phyloP scores from a whole-genome alignment of 768 basidiomycete genomes.

The Auriscalpium orientale region DNA sequence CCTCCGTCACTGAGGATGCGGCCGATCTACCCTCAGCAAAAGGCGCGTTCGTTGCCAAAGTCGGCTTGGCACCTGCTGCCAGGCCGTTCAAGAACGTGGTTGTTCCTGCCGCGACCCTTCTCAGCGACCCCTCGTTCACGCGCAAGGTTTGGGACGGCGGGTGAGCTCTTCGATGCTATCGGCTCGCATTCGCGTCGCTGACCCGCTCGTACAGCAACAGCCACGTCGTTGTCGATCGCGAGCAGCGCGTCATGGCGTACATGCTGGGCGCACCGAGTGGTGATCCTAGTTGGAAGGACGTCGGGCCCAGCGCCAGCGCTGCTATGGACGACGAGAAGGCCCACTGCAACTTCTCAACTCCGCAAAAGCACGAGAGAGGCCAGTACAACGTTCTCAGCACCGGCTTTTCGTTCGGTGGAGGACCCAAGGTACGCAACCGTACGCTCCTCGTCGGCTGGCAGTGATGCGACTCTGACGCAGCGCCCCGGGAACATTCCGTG shows the following conservation, averaged over 20 bases:
- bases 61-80: no score
- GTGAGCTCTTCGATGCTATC: background rate
- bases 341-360: background rate
- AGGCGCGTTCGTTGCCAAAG: no score
- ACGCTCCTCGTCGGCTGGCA: no score
- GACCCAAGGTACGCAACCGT: background rate
- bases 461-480: background rate
- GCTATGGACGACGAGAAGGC: background rate
- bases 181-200: background rate
- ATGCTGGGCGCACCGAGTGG: background rate
- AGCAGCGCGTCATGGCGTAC: background rate
- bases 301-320: background rate
- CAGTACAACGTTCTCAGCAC: background rate
- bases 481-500: background rate
- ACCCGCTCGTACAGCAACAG: background rate
- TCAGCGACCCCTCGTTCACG: background rate
- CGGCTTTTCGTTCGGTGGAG: background rate
- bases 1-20: no score
- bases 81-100: no score
- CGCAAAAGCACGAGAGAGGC: background rate
- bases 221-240: background rate
- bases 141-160: background rate
- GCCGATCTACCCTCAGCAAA: no score
- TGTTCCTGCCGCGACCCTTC: background rate
- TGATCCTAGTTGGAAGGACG: background rate